These are phyloP conservation scores for Botrytis galanthina DNA, from an alignment of 2,329 filamentous ascomycete species.

Conservation along the genomic window DNA sequence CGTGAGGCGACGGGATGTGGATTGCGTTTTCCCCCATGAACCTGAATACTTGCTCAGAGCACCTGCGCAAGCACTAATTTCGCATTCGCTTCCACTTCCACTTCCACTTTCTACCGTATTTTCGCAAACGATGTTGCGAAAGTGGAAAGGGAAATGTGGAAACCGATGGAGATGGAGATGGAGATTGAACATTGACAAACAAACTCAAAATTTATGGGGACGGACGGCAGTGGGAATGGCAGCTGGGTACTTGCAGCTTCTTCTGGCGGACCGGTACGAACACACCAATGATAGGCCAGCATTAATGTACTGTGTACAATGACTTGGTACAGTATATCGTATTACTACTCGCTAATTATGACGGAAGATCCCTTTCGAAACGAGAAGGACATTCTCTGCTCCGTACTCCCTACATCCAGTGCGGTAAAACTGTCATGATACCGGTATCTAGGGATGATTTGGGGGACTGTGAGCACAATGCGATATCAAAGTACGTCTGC, in stretches of 20 bases:
- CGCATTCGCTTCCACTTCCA: constrained; percentile 14
- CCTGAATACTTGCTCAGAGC: background rate
- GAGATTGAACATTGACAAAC: background rate
- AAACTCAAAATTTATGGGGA: background rate
- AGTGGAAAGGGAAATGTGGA: background rate
- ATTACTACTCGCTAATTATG: background rate
- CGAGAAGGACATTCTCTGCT: background rate
- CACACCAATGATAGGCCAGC: background rate
- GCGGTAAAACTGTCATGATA: background rate
- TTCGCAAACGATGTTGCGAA: background rate
- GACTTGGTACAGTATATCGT: background rate
- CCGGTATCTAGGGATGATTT: background rate
- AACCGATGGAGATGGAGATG: background rate
- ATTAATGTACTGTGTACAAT: background rate
- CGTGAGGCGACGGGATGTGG: background rate
- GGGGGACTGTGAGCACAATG: background rate
- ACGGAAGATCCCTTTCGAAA: background rate
- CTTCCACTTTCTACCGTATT: background rate
- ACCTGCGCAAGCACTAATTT: constrained; percentile 4
- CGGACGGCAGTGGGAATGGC: background rate
- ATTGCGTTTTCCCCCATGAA: background rate
- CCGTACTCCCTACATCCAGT: background rate
- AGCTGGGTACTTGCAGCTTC: background rate
- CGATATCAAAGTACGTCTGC: background rate
- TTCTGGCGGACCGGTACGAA: background rate